Evolutionary conservation across 495 filamentous ascomycete species (phyloP).

Genomic region (Penicillium egyptiacum): DNA sequence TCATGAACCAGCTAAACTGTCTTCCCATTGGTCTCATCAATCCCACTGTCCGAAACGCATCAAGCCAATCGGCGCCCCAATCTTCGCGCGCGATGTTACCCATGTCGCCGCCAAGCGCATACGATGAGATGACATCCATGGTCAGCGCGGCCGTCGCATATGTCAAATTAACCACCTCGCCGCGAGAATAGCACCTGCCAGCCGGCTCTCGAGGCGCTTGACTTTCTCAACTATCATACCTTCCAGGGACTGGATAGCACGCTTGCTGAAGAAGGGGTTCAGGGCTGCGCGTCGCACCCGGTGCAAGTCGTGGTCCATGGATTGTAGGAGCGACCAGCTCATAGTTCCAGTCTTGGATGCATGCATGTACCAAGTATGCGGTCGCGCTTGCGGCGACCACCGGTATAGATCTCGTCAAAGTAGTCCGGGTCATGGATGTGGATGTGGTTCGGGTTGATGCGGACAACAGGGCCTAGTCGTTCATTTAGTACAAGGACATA

Average conservation of each 20-base stretch:
- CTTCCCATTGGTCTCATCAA: neutral
- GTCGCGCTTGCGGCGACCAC: neutral
- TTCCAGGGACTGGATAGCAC: neutral
- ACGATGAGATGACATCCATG: neutral
- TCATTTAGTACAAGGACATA: too few species aligned
- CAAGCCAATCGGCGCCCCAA: neutral
- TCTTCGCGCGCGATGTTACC: neutral
- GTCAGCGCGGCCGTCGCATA: neutral
- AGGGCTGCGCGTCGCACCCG: neutral
- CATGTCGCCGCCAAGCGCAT: neutral
- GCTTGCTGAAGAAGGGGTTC: neutral
- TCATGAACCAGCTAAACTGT: neutral
- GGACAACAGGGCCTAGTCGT: neutral
- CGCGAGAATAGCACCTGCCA: neutral
- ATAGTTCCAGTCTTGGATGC: neutral
- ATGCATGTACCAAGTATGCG: neutral
- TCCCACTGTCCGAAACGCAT: neutral
- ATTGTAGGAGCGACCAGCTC: neutral
- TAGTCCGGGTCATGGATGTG: neutral
- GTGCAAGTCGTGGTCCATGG: neutral
- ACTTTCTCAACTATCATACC: neutral
- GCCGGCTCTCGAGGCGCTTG: neutral
- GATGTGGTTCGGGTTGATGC: neutral
- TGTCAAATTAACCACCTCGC: neutral
- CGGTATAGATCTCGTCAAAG: neutral